phyloP scores from a whole-genome alignment of 805 yeast species.

The Debaryomyces castellii region DNA sequence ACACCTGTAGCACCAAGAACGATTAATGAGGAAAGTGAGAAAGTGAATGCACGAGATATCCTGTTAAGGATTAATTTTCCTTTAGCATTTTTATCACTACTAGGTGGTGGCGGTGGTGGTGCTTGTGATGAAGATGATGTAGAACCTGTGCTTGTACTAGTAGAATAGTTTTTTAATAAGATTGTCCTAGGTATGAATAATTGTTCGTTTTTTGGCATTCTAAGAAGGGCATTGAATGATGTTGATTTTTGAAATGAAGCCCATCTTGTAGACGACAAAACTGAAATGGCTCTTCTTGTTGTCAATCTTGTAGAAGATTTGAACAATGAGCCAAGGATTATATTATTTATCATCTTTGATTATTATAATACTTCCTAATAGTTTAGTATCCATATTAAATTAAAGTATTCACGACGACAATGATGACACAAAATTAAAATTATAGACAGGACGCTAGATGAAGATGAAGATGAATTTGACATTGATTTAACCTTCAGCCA shows the following conservation, averaged over 20 bases:
- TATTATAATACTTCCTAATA: too few relatives aligned
- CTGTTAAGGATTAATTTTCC: slow-evolving; percentile 44
- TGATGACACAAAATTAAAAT: background rate
- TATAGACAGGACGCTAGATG: too few relatives aligned
- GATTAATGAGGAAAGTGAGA: slow-evolving; percentile 57
- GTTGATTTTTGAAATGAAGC: background rate
- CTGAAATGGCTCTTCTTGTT: background rate
- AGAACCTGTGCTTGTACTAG: slow-evolving; percentile 11
- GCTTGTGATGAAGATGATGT: slow-evolving; percentile 17
- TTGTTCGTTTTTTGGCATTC: background rate
- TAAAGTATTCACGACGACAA: background rate
- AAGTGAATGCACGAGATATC: slow-evolving; percentile 57
- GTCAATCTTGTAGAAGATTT: background rate
- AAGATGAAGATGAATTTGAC: too few relatives aligned
- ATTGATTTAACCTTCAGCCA: too few relatives aligned
- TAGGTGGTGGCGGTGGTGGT: slow-evolving; percentile 40
- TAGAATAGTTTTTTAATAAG: slow-evolving; percentile 10
- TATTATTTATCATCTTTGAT: background rate
- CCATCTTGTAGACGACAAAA: background rate
- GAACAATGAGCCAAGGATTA: background rate
- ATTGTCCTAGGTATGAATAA: background rate
- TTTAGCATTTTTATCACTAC: slow-evolving; percentile 37
- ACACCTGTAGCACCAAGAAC: slow-evolving; percentile 71
- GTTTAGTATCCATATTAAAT: background rate
- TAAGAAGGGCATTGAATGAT: background rate